Evolutionary conservation across 306 rosid genomes (phyloP), one percentile per base, ranked within the genome.

Genomic region (Lotus japonicus): DNA sequence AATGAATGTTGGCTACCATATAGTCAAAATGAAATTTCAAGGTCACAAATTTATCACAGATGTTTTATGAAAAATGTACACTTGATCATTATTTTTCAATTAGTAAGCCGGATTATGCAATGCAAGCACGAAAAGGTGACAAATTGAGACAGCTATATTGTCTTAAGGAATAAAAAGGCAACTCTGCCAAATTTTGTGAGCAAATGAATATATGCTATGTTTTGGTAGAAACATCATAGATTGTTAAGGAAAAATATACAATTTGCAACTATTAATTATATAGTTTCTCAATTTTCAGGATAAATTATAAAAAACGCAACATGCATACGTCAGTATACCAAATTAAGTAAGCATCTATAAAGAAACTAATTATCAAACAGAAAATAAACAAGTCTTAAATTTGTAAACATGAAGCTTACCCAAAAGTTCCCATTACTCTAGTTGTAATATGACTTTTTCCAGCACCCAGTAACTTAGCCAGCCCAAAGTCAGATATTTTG

Each of bases 341-440:
- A 55, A 44, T 18, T 9, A 76, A 60, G 23, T 52, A 59, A 64
- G 6, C 19, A 49, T 57, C 39, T 65, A 50, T 15, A 35, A 42
- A 70, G 17, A 58, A 50, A n/a, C n/a, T n/a, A n/a, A n/a, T n/a
- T n/a, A n/a, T n/a, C 41, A 58, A 45, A 50, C 38, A 9, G 31
- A 67, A 52, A 45, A 60, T 4, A 76, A 59, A 12, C 14, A 56
- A 49, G 12, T 55, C 36, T 9, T 0, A 58, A 48, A 64, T 58
- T 49, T 63, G 80, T 11, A 62, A 36, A 61, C 17, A 45, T 56
- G 56, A 55, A 58, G 48, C 91, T 81, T 75, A 91, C 97, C 97
- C 97, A 56, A 91, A 91, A 70, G 97, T 91, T 44, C 97, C 97
- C 97, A 91, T 91, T 48, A 91, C 95, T 76, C 97, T 84, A 65